Base-by-base conservation (phyloP, 2,329 filamentous ascomycete genomes). In the Trichoderma cornu-damae region DNA sequence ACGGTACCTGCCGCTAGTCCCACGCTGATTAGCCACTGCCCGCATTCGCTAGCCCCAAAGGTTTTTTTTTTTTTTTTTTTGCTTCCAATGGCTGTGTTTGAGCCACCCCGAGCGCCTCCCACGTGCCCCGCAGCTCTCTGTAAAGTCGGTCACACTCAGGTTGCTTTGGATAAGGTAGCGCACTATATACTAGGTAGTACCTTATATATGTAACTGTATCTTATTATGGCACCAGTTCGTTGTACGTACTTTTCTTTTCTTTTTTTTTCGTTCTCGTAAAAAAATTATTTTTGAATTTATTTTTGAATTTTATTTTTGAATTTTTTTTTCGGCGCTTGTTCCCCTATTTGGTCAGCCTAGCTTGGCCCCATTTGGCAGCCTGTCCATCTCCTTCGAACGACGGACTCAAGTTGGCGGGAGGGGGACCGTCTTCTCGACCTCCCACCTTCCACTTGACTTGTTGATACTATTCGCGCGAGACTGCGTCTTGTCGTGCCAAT, bases 71-170 rank as follows among this genome's bases (percentile, higher is more conserved):
- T n/a, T n/a, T n/a, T n/a, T n/a, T n/a, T n/a, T n/a, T n/a, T n/a
- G n/a, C n/a, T n/a, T n/a, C n/a, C 30, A 30, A 34, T 55, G 51
- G 51, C 51, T 37, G 43, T 16, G 8, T 22, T 24, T 30, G 43
- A 30, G 46, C 38, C 30, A 16, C 32, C 48, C 12, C 48, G 48
- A 51, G 37, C 51, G 32, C 47, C 54, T 50, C 54, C n/a, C 54
- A 57, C 54, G 54, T 50, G 54, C 54, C 54, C 54, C 54, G 54
- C 54, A 46, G 49, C 37, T 24, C 54, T 37, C 54, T 35, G n/a
- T 34, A 38, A 47, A 54, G 51, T 44, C 32, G 40, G 48, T 51
- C 48, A 51, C 48, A 51, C 48, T 40, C 34, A 28, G 40, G 28
- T 46, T n/a, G 52, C 46, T 44, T 30, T 22, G 46, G 16, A 32